Evolutionary conservation across 2,329 filamentous ascomycete species (phyloP).

Genomic region (Colletotrichum somersetense): DNA sequence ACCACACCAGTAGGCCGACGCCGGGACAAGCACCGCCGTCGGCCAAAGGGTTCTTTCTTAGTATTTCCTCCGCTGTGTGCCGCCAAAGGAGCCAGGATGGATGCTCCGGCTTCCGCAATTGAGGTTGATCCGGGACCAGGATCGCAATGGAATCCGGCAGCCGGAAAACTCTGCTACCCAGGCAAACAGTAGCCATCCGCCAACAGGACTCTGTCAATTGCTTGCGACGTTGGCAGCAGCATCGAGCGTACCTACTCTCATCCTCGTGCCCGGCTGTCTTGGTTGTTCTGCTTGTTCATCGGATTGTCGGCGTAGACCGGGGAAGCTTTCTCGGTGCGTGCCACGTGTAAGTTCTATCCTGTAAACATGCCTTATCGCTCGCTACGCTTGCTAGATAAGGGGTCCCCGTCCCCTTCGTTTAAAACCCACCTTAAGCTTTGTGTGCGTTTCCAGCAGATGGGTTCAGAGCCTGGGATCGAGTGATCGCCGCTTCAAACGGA

Average conservation of each 20-base stretch:
- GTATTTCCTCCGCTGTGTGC: neutral
- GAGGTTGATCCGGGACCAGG: neutral
- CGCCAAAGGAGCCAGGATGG: slow-evolving; percentile 11
- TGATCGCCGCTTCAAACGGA: slow-evolving; percentile 43
- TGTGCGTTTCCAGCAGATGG: neutral
- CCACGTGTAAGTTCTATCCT: neutral
- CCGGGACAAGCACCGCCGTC: neutral
- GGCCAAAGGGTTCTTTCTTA: neutral
- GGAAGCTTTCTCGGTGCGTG: neutral
- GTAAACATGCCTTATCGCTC: neutral
- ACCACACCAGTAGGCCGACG: slow-evolving; percentile 6
- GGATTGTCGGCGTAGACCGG: neutral
- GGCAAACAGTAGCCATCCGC: neutral
- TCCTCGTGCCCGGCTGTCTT: slow-evolving; percentile 17
- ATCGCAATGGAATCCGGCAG: neutral
- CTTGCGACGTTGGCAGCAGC: neutral
- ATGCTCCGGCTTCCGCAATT: neutral
- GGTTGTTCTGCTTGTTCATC: neutral
- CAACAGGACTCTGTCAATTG: slow-evolving; percentile 5
- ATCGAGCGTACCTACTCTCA: slow-evolving; percentile 7
- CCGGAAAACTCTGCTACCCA: neutral
- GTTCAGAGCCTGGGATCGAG: slow-evolving; percentile 21
- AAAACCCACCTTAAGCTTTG: neutral
- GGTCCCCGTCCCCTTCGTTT: slow-evolving; percentile 2
- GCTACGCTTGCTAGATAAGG: neutral